Evolutionary conservation across 2,329 filamentous ascomycete genomes (phyloP).

Genomic region (Iodosphaeria phyllophila): DNA sequence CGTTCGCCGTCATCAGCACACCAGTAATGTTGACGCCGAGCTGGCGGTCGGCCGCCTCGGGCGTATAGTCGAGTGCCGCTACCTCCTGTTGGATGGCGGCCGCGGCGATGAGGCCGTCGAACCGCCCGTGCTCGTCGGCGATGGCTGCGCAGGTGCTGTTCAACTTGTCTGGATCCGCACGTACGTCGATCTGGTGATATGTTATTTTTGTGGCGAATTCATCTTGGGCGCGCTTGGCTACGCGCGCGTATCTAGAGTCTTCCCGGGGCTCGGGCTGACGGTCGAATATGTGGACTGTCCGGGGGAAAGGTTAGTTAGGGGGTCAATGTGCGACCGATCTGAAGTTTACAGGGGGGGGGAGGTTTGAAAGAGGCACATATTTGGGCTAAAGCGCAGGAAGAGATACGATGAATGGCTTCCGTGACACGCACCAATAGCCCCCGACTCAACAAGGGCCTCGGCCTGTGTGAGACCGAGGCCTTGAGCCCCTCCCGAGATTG

Average conservation of each 20-base stretch:
- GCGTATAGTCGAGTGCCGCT: slow-evolving; percentile 61
- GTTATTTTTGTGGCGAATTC: slow-evolving; percentile 49
- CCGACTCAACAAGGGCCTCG: slow-evolving; percentile 63
- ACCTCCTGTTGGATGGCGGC: slow-evolving; percentile 69
- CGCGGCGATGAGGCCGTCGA: slow-evolving; percentile 61
- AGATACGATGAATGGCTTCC: no score
- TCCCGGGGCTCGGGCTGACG: slow-evolving; percentile 33
- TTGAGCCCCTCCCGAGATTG: slow-evolving; percentile 60
- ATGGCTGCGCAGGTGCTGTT: slow-evolving; percentile 52
- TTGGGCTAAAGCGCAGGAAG: no score
- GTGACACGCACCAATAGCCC: slow-evolving; percentile 37
- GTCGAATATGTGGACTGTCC: slow-evolving; percentile 47
- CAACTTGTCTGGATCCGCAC: slow-evolving; percentile 43
- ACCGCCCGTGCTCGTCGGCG: slow-evolving; percentile 45
- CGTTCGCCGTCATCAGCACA: slow-evolving; percentile 69
- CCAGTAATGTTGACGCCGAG: slow-evolving; percentile 78
- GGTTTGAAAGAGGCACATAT: not conserved
- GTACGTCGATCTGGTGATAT: slow-evolving; percentile 68
- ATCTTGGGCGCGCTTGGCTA: slow-evolving; percentile 42
- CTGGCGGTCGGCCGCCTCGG: slow-evolving; percentile 59
- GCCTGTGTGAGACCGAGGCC: slow-evolving; percentile 64
- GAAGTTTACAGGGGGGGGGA: not conserved
- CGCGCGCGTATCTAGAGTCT: slow-evolving; percentile 39
- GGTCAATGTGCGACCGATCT: not conserved
- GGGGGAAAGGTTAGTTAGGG: not conserved